Base-by-base conservation (phyloP, 2,329 filamentous ascomycete genomes). In the Salinomyces thailandicus region DNA sequence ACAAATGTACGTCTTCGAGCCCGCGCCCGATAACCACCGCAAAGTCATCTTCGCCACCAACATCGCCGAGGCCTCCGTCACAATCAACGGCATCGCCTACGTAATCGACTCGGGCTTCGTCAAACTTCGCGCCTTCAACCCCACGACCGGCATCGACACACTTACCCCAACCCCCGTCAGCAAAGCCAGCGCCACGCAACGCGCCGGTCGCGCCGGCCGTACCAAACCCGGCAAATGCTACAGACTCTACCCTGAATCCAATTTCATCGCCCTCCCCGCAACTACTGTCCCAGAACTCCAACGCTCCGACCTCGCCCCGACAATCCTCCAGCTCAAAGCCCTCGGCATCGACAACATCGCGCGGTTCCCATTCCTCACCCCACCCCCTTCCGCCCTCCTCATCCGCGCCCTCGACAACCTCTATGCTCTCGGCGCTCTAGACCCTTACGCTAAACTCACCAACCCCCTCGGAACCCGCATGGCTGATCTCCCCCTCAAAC, bases 1-100 rank as follows among this genome's bases (percentile, higher is more conserved):
- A 53, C 91, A 96, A 55, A 89, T 94, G 77, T 87, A 87, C 47
- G 81, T 96, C 27, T 96, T 96, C 55, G 85, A 94, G 50, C 77
- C 81, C 36, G 68, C 86, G 2, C 77, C 84, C 0, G 78, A 84
- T 42, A 80, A 87, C 41, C 87, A 79, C 1, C 75, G 91, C 28
- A 96, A 96, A 56, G 82, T 95, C 26, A 83, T 98, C 22, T 79
- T 95, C 47, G 81, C 85, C 3, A 96, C 91, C 40, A 96, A 96
- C 62, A 98, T 98, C 61, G 91, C 91, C 31, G 91, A 98, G 67
- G 98, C 91, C 0, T 89, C 81, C 54, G 75, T 98, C 62, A 98
- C 91, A 31, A 98, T 98, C 43, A 91, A 98, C 57, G 91, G 91
- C 58, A 98, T 98, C 46, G 91, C 96, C 22, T 98, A 95, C 55